phyloP scores from a whole-genome alignment of 768 basidiomycete genomes.

The Guyanaporus albipodus region DNA sequence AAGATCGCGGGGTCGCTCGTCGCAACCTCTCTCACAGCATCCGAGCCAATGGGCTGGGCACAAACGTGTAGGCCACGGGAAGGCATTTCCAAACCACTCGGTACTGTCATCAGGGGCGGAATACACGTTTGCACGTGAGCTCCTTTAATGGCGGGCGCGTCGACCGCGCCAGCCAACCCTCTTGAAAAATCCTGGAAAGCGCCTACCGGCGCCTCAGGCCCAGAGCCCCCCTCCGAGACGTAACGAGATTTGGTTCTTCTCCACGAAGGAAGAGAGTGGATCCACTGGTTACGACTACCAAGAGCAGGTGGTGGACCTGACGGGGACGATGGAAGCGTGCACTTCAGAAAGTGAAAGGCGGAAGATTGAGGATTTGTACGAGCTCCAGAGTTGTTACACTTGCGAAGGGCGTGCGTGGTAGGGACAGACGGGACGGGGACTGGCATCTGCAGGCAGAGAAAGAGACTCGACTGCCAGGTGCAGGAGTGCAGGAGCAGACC shows the following conservation, averaged over 20 bases:
- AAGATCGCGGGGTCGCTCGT: neutral
- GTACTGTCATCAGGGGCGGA: conserved; percentile 56
- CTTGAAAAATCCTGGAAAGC: conserved; percentile 57
- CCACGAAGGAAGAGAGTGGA: conserved; percentile 67
- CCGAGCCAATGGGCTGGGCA: conserved; percentile 18
- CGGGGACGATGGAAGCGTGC: conserved; percentile 57
- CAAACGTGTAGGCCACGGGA: conserved; percentile 26
- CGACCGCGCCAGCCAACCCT: conserved; percentile 74
- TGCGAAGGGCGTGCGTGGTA: conserved; percentile 62
- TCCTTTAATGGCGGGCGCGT: conserved; percentile 85
- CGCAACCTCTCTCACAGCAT: neutral
- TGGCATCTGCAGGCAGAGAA: conserved; percentile 67
- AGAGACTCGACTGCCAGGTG: conserved; percentile 39
- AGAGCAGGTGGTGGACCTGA: conserved; percentile 61
- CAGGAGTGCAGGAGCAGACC: conserved; percentile 43
- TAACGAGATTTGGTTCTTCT: conserved; percentile 63
- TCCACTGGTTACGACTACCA: conserved; percentile 69
- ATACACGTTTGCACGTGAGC: conserved; percentile 77
- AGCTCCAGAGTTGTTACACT: conserved; percentile 47
- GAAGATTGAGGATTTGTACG: conserved; percentile 34
- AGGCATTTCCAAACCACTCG: conserved; percentile 13
- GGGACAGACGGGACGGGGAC: conserved; percentile 72
- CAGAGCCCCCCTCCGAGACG: conserved; percentile 56
- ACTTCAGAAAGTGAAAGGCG: conserved; percentile 51
- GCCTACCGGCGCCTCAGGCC: conserved; percentile 4